Evolutionary conservation across 2,329 filamentous ascomycete species (phyloP), one percentile per base, ranked within the genome.

Genomic region (Mycosphaerella arachidis): DNA sequence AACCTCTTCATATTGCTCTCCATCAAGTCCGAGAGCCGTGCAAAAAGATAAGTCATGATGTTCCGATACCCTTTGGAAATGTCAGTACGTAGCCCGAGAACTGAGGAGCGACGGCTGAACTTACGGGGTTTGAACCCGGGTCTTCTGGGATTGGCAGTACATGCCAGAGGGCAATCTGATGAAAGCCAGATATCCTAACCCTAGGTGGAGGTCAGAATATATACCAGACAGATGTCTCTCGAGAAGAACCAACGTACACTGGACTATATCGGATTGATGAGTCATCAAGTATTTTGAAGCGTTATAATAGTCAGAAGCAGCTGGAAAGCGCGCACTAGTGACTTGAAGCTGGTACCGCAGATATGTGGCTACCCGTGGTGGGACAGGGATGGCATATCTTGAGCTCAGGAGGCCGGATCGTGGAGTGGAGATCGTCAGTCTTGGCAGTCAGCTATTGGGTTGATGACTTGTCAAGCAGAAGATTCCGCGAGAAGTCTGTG

Each of bases 101-200:
- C 35, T 37, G 35, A 16, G 8, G 10, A 37, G 35, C 35, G 16
- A 12, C 35, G 7, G 35, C 2, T 12, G 7, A 43, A 43, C 40
- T 43, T 18, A 43, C 40, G 35, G 35, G 35, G 35, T 37, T 37
- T 37, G 35, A 43, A 43, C 40, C 40, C 57, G 56, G 60, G 60
- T 56, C 57, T 55, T 50, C 54, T 43, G 53, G 51, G 53, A 33
- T 31, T 35, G 20, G 24, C 27, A 43, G 9, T 51, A 50, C 18
- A 27, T 52, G 30, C 46, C 50, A 16, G 29, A 35, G 30, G 30
- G 50, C 50, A 35, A 52, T 52, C 50, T 31, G 27, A 27, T 63
- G 60, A 60, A 58, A 63, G 54, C 54, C 53, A 37, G 54, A 57
- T 45, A 63, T 63, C 50, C 60, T 63, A 63, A 54, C 57, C 60